Evolutionary conservation across 192 early-diverging fungal species (phyloP).

Genomic region (Backusella tarrabulga): DNA sequence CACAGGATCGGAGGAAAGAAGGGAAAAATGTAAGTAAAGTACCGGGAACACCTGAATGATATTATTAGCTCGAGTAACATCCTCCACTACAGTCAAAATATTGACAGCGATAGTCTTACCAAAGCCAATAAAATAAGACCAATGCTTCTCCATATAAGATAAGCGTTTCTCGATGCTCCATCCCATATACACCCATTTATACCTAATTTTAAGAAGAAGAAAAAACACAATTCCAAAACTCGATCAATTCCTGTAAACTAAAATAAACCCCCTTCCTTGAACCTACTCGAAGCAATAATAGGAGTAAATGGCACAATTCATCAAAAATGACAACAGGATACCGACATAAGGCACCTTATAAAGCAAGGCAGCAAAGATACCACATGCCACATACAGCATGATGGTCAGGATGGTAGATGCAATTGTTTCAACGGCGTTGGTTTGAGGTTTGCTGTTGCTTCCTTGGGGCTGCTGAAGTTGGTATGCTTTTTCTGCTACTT

Average conservation of each 20-base stretch:
- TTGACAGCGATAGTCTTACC: conserved; percentile 12
- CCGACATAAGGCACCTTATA: conserved; percentile 28
- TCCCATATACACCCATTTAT: conserved; percentile 29
- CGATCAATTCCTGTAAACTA: neutral
- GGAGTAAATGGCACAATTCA: conserved; percentile 31
- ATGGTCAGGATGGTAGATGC: conserved; percentile 29
- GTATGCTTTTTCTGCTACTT: conserved; percentile 22
- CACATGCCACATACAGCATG: conserved; percentile 26
- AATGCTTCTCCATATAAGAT: conserved; percentile 30
- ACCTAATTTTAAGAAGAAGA: conserved; percentile 17
- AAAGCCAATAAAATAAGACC: conserved; percentile 38
- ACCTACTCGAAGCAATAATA: conserved; percentile 43
- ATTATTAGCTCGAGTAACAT: neutral
- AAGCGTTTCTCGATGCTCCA: conserved; percentile 28
- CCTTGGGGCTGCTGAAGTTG: conserved; percentile 11
- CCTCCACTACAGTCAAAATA: neutral
- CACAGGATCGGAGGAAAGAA: conserved; percentile 23
- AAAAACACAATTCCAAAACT: conserved; percentile 14
- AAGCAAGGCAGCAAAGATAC: conserved; percentile 24
- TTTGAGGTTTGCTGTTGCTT: neutral
- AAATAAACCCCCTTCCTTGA: neutral
- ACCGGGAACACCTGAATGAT: conserved; percentile 19
- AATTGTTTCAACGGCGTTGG: conserved; percentile 18
- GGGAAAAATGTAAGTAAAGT: conserved; percentile 34
- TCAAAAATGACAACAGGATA: conserved; percentile 15